These are phyloP conservation scores for Polytrichum formosum DNA, from an alignment of 225 moss, liverwort and hornwort species.

Conservation along the genomic window DNA sequence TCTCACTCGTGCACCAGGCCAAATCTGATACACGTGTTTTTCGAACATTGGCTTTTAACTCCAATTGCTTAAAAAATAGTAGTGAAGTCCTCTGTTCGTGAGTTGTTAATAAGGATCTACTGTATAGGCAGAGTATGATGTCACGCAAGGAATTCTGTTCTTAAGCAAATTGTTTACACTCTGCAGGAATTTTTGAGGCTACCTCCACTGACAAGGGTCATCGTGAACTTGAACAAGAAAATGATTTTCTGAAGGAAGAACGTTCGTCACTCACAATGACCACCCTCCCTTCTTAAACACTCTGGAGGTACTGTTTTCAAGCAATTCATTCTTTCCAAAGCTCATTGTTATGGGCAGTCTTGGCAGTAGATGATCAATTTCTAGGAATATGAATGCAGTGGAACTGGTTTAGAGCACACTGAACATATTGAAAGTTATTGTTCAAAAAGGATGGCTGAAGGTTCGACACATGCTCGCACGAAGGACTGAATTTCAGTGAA, in stretches of 20 bases:
- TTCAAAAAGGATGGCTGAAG: too few species aligned
- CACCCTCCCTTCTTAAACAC: conserved; percentile 68
- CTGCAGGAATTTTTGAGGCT: conserved; percentile 84
- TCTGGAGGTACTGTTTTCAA: conserved; percentile 20
- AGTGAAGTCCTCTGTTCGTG: neutral
- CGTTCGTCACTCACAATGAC: conserved; percentile 68
- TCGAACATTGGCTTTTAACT: neutral
- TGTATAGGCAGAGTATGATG: too few species aligned
- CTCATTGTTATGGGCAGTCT: neutral
- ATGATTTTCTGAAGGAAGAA: conserved; percentile 74
- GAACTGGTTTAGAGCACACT: conserved; percentile 1
- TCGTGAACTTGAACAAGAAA: conserved; percentile 57
- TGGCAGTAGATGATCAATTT: neutral
- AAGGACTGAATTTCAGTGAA: too few species aligned
- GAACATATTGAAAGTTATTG: neutral
- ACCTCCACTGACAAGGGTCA: conserved; percentile 63
- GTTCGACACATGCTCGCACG: too few species aligned
- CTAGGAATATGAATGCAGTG: neutral
- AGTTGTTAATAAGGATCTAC: neutral
- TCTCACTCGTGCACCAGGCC: neutral
- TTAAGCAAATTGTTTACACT: neutral
- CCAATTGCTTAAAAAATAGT: neutral
- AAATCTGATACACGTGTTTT: conserved; percentile 1
- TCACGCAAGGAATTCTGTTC: neutral
- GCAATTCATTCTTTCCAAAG: neutral